These are phyloP conservation scores for Trametes villosa DNA, from an alignment of 768 basidiomycete genomes.

Conservation along the genomic window DNA sequence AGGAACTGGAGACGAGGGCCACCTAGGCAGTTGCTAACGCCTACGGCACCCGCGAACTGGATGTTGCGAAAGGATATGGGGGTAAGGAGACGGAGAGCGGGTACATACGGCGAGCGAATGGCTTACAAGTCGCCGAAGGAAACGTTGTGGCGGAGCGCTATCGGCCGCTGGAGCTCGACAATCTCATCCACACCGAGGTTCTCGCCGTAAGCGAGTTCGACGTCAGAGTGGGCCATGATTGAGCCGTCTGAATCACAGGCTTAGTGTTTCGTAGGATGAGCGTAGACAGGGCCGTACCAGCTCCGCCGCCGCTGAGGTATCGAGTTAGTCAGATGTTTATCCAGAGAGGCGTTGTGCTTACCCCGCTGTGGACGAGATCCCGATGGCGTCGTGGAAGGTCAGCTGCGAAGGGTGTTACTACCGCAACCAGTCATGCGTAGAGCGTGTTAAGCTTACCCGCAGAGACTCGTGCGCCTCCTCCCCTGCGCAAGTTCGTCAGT, in stretches of 20 bases:
- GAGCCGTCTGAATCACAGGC: slow-evolving; percentile 14
- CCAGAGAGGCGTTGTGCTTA: background rate
- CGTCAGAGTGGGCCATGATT: slow-evolving; percentile 17
- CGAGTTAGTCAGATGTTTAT: background rate
- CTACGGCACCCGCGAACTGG: slow-evolving; percentile 34
- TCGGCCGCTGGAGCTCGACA: background rate
- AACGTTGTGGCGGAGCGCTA: slow-evolving; percentile 1
- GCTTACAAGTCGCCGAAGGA: slow-evolving; percentile 9
- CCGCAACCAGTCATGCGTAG: background rate
- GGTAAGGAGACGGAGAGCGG: background rate
- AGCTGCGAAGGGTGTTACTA: too few species aligned
- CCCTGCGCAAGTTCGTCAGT: background rate
- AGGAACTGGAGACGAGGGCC: slow-evolving; percentile 27
- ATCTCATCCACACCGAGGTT: slow-evolving; percentile 16
- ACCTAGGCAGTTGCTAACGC: slow-evolving; percentile 26
- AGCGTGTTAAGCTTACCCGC: background rate
- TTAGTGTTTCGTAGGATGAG: background rate
- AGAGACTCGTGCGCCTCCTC: background rate
- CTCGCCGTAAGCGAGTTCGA: slow-evolving; percentile 16
- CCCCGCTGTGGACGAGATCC: slow-evolving; percentile 31
- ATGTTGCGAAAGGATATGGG: slow-evolving; percentile 28
- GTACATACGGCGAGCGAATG: background rate
- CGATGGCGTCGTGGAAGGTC: background rate
- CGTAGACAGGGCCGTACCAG: background rate
- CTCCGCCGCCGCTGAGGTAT: slow-evolving; percentile 15